Evolutionary conservation across 345 rosid species (phyloP), one percentile per base, ranked within the genome.

Genomic region (Fremontodendron californicum): DNA sequence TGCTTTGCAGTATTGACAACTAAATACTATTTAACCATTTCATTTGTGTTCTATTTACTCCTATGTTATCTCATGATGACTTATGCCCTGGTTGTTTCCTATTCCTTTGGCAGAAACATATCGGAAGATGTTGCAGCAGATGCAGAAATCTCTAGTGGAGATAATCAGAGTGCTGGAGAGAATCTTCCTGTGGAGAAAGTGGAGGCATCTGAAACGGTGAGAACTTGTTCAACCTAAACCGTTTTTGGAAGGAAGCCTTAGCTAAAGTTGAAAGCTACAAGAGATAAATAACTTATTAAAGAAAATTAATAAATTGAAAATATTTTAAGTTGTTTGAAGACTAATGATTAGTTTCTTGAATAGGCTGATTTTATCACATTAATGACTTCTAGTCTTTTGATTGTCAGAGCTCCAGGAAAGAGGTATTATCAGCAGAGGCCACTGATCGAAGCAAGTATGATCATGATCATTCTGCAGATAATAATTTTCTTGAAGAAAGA

Each of bases 141-240:
- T 86, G 79, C 84, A 58, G 96, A 86, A 81, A 82, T 77, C 78
- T 83, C 84, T 82, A 81, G 71, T 80, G 89, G 87, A 81, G 94
- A 90, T 73, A 84, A 81, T 77, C 88, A 81, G 71, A 79, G 81
- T 79, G 82, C 81, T 73, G 77, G 84, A 79, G 87, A 85, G 84
- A 86, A 75, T 71, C 82, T 77, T 82, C 86, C 88, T n/a, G 79
- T 70, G 18, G 92, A 86, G 79, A 90, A 86, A 82, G 81, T 66
- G 19, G 92, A 85, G 80, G 89, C 80, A 64, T 78, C 82, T 78
- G 86, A 84, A 74, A 78, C 70, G 35, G 96, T 94, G 83, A 82
- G 91, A 75, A 74, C 70, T 51, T 78, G 27, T 76, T 70, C 29
- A 72, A 43, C 82, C 48, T 52, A 46, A 35, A 52, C 54, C 37